Evolutionary conservation across 208 protist species (phyloP).

Genomic region (Trypanosoma rangeli): DNA sequence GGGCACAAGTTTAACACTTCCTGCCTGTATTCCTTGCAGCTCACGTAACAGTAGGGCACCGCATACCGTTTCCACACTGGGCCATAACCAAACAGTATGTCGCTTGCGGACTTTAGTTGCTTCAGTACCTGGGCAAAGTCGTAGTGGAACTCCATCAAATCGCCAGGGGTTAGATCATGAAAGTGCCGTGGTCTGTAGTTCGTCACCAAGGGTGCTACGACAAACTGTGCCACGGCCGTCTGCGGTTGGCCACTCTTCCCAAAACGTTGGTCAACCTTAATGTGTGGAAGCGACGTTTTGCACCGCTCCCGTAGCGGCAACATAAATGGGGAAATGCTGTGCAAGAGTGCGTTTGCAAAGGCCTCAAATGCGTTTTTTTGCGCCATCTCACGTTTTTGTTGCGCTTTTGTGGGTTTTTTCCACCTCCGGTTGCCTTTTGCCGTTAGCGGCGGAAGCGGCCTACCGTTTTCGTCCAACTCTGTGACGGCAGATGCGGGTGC

Average conservation of each 20-base stretch:
- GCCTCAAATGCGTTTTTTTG: constrained; percentile 89
- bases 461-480: constrained; percentile 31
- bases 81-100: constrained; percentile 78
- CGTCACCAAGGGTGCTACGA: constrained; percentile 80
- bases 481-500: neutral
- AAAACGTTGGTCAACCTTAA: constrained; percentile 89
- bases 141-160: constrained; percentile 89
- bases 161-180: constrained; percentile 83
- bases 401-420: constrained; percentile 82
- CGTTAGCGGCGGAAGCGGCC: constrained; percentile 49
- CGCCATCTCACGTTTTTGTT: constrained; percentile 78
- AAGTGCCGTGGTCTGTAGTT: constrained; percentile 89
- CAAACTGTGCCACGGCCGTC: constrained; percentile 83
- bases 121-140: constrained; percentile 78
- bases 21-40: constrained; percentile 72
- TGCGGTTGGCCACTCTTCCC: constrained; percentile 84
- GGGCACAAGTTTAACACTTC: constrained; percentile 83
- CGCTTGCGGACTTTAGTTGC: constrained; percentile 47
- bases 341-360: constrained; percentile 82
- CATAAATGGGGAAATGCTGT: constrained; percentile 88
- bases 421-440: constrained; percentile 71
- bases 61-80: constrained; percentile 87
- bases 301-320: constrained; percentile 68
- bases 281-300: constrained; percentile 79
- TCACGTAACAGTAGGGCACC: constrained; percentile 78